Evolutionary conservation across 495 filamentous ascomycete species (phyloP), one percentile per base, ranked within the genome.

Genomic region (Rhizodiscina lignyota): DNA sequence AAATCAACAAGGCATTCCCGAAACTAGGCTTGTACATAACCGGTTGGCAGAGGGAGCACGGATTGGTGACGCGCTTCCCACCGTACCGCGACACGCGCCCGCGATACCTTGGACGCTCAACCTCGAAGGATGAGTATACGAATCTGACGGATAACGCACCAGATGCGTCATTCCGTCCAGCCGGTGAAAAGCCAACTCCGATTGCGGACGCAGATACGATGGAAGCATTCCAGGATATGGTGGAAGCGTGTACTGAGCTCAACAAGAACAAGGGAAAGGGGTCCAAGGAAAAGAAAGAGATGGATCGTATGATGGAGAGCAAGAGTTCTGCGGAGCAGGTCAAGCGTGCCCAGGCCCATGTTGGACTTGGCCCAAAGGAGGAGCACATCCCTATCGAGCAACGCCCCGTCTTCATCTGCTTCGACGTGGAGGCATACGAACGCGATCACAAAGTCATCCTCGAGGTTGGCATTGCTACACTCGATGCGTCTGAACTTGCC

Each of bases 391-490:
- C 59, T 1, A 70, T 70, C 42, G 55, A 64, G 13, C 43, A 42
- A 4, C 48, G 47, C 4, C 68, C 77, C 1, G 58, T 91, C 17
- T 83, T 97, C 45, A 59, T 94, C 37, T 72, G 66, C 41, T 57
- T 94, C 30, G 87, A 97, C 48, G 50, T 85, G 21, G 89, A 97
- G 52, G 70, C 74, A 5, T 87, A 74, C 41, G 87, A 96, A 54
- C 49, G 52, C 18, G 56, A 71, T 35, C 61, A 65, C 3, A 55
- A 59, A 30, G 47, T 64, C 1, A 59, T 94, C 40, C 92, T 84
- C 3, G 89, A 97, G 51, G 63, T 97, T 35, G 89, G 89, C 22
- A 63, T 97, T 32, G 75, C 83, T 5, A 72, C 68, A 6, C 69
- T 97, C 16, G 89, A 97, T 55, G 83, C 78, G 2, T 42, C 55